Base-by-base conservation (phyloP, 441 rosid genomes). In the Arabidopsis lyrata region DNA sequence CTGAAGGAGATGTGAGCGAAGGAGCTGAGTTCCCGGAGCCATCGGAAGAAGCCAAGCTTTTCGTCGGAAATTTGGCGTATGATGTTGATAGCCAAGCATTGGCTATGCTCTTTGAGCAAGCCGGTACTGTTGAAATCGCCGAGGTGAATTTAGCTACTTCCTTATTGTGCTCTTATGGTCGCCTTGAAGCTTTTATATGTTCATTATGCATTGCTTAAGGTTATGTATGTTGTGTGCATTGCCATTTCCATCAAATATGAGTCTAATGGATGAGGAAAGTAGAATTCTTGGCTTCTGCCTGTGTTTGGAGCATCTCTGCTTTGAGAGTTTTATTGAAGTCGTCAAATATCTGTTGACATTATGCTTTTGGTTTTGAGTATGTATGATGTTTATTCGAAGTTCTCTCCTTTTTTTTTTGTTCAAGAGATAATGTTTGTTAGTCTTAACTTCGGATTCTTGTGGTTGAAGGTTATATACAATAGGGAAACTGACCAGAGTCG, bases 61-160 rank as follows among this genome's bases (percentile, higher is more conserved):
- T 91, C 58, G 93, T 93, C 2, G 98, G 97, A 39, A 91, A 91
- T 60, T 86, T 93, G 83, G 78, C 95, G 4, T 93, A 81, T 65
- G 96, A 91, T 58, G 86, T 91, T 56, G 95, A 90, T 59, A 91
- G 98, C 36, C 81, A 88, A 80, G 84, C 81, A 61, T 74, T 93
- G 77, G 98, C 98, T 68, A 79, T 82, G 95, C 79, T 93, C 45
- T 91, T 93, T 78, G 89, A 93, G 77, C 84, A 86, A 78, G 90
- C 95, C 69, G 98, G 98, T 39, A 86, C 89, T 58, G 98, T 93
- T 63, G 97, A 91, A 75, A 86, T 91, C 83, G 88, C 98, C 5
- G 96, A 78, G 81, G 81, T 78, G 66, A 70, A 1, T 38, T 36
- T 3, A 45, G 42, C 16, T 41, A 47, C 8, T 27, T 64, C 15